A percentile compares a stretch with the other conserved stretches of the same genome.
phyloP scores from a whole-genome alignment of 129 eudicot species.

The Saussurea involucrata region DNA sequence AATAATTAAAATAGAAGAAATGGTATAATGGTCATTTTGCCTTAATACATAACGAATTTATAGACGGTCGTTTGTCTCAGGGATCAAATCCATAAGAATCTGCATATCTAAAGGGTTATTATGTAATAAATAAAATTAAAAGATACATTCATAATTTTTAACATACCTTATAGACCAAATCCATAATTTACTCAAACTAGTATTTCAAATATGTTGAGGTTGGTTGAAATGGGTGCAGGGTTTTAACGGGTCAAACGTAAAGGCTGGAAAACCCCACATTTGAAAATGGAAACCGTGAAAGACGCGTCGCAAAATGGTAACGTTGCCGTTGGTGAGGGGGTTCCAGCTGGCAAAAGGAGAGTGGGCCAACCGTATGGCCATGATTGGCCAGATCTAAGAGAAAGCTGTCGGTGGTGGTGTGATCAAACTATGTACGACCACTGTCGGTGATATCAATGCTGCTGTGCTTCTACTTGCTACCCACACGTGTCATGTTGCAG shows the following conservation, averaged over 20 bases:
- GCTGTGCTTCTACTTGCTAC: neutral
- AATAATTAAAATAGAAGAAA: too few species aligned
- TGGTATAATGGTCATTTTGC: too few species aligned
- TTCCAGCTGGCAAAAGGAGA: neutral
- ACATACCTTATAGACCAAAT: too few species aligned
- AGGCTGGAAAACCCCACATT: neutral
- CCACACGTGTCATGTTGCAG: neutral
- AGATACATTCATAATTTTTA: too few species aligned
- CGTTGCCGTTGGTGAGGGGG: neutral
- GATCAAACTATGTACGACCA: constrained; percentile 3
- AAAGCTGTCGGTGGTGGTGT: constrained; percentile 16
- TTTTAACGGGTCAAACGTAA: constrained; percentile 7
- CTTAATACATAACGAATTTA: too few species aligned
- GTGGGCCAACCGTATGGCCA: neutral
- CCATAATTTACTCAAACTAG: too few species aligned
- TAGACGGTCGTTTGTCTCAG: too few species aligned
- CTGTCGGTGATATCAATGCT: constrained; percentile 25
- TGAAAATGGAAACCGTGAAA: constrained; percentile 5
- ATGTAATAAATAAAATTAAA: too few species aligned
- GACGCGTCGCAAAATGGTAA: constrained; percentile 16
- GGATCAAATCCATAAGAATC: too few species aligned
- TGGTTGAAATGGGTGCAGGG: neutral
- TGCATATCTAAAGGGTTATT: too few species aligned
- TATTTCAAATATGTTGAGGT: neutral
- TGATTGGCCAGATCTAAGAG: constrained; percentile 23